These are phyloP conservation scores for Podila epicladia DNA, from an alignment of 192 early-diverging fungal species.

Conservation along the genomic window DNA sequence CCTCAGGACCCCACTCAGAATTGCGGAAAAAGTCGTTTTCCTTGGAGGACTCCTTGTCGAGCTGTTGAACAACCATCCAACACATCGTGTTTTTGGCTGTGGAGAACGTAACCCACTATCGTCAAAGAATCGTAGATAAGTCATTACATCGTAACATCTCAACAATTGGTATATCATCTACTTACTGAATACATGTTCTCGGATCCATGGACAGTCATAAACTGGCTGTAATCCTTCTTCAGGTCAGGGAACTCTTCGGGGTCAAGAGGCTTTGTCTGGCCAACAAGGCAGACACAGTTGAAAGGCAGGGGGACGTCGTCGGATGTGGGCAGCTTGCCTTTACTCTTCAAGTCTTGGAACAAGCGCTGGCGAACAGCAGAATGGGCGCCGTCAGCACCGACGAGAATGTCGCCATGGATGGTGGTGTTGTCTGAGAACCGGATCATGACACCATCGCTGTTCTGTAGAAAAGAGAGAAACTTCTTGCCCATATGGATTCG, in stretches of 20 bases:
- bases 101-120: too few relatives aligned
- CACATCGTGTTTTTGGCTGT: too few relatives aligned
- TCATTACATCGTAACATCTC: too few relatives aligned
- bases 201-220: neutral
- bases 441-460: slow-evolving; percentile 10
- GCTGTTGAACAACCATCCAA: too few relatives aligned
- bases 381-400: slow-evolving; percentile 22
- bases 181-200: too few relatives aligned
- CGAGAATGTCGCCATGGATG: slow-evolving; percentile 22
- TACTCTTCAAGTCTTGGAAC: neutral
- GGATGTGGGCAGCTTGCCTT: neutral
- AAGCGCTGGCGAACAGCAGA: slow-evolving; percentile 12
- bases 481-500: slow-evolving; percentile 22
- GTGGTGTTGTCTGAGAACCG: neutral
- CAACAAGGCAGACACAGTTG: slow-evolving; percentile 13
- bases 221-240: neutral
- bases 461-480: slow-evolving; percentile 3
- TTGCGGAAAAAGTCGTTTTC: too few relatives aligned
- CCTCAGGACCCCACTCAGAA: too few relatives aligned
- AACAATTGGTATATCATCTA: too few relatives aligned
- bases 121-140: too few relatives aligned
- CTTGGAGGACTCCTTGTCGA: too few relatives aligned
- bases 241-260: slow-evolving; percentile 6
- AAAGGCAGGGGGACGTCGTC: neutral
- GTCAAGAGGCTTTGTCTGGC: slow-evolving; percentile 11